Conservation (phyloP, 257 asterid genomes). For the Gardenia jasminoides region DNA sequence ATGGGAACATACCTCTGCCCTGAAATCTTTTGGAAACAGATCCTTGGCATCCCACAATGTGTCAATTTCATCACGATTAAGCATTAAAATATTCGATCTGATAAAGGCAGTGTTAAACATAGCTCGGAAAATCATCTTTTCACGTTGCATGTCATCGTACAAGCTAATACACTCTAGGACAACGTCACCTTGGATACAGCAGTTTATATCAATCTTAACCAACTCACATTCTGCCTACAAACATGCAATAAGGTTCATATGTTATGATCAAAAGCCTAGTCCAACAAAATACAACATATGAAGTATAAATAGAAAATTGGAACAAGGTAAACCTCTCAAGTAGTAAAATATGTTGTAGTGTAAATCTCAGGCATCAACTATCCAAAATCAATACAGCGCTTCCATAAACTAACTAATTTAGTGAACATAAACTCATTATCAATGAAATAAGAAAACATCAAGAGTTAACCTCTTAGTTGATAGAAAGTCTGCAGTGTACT, state of each 20-base stretch:
- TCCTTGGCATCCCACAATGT: conserved; percentile 81
- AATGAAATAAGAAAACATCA: neutral
- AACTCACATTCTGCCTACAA: conserved; percentile 82
- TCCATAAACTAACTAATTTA: neutral
- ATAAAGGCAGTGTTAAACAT: conserved; percentile 97
- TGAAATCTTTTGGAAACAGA: conserved; percentile 77
- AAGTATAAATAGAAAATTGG: neutral
- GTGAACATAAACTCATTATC: neutral
- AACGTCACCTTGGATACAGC: conserved; percentile 93
- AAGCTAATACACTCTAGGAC: conserved; percentile 85
- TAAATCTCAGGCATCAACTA: neutral
- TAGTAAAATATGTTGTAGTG: neutral
- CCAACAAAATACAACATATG: neutral
- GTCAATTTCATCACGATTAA: conserved; percentile 85
- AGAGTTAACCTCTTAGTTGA: neutral
- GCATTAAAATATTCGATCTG: conserved; percentile 88
- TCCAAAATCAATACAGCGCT: neutral
- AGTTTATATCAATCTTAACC: conserved; percentile 79
- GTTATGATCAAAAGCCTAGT: neutral
- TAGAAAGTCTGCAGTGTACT: neutral
- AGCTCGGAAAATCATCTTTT: conserved; percentile 81
- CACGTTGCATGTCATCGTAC: conserved; percentile 70
- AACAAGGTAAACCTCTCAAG: neutral
- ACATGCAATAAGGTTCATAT: conserved; percentile 21
- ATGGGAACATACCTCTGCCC: conserved; percentile 69